These are phyloP conservation scores for Ascobolus immersus DNA, from an alignment of 495 filamentous ascomycete species.

Conservation along the genomic window DNA sequence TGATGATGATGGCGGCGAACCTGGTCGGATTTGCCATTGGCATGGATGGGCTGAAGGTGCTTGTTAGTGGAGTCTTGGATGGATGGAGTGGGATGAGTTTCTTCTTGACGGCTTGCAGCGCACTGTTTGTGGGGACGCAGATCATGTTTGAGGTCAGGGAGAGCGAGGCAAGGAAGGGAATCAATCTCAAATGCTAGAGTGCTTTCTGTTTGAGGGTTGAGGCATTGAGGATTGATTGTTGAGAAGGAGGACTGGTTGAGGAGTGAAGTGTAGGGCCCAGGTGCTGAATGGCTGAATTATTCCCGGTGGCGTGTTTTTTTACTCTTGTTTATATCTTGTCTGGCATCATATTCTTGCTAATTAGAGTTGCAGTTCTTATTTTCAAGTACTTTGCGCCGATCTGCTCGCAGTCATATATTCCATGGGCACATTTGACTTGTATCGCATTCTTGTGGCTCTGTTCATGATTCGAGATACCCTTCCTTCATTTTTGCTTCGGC, in stretches of 20 bases:
- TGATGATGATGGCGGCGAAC: conserved; percentile 94
- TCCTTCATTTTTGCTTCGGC: no score
- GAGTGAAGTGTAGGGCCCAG: no score
- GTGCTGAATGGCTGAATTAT: no score
- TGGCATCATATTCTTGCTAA: no score
- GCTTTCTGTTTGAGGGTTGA: not conserved
- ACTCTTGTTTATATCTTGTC: no score
- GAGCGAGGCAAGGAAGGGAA: conserved; percentile 52
- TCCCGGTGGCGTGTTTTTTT: no score
- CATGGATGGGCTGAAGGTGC: conserved; percentile 54
- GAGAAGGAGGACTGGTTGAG: not conserved
- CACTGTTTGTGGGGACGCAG: conserved; percentile 65
- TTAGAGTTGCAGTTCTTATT: no score
- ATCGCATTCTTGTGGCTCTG: no score
- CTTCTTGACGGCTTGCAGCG: conserved; percentile 36
- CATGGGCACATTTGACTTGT: no score
- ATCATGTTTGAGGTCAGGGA: conserved; percentile 92
- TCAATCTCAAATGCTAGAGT: conserved; percentile 57
- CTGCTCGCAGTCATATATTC: no score
- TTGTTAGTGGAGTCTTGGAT: conserved; percentile 22
- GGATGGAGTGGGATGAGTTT: conserved; percentile 36
- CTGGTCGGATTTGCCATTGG: conserved; percentile 86
- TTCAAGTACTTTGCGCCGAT: no score
- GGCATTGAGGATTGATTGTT: not conserved
- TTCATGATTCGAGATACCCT: no score